Evolutionary conservation across 495 filamentous ascomycete genomes (phyloP), one percentile per base, ranked within the genome.

Genomic region (Pseudevernia furfuracea): DNA sequence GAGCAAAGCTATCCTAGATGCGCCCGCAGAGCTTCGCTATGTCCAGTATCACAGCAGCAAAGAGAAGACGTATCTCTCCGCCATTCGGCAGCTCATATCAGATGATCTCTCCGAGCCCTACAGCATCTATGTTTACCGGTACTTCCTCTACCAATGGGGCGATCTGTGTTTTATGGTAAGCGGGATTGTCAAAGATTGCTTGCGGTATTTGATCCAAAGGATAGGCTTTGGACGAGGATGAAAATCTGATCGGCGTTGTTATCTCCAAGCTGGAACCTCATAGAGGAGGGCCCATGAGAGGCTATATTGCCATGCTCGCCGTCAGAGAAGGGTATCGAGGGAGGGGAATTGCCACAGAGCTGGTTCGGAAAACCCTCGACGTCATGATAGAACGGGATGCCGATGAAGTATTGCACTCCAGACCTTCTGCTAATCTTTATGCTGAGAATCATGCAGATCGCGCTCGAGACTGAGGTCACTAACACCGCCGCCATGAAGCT

Each of bases 51-150:
- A 91, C 60, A 82, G 84, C 70, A 73, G 79, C 11, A 86, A 91
- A 66, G 95, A 97, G 71, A 83, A 86, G 41, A 76, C 83, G 58
- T 96, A 94, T 69, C 85, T 97, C 53, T 84, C 91, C 55, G 84
- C 89, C 30, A 97, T 99, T 77, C 85, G 95, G 60, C 85, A 91
- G 62, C 76, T 99, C 71, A 99, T 99, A 72, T 96, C 92, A 36
- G 94, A 93, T 66, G 95, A 97, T 72, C 85, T 99, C 36, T 97
- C 93, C 64, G 95, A 99, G 73, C 95, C 95, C 3, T 99, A 99
- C 76, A 97, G 94, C 77, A 97, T 99, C 72, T 99, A 97, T 76
- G 95, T 99, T 58, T 99, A 97, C 78, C 85, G 95, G 36, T 99
- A 97, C 78, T 99, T 99, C 72, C 80, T 99, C 23, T 97, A 94